Base-by-base conservation (phyloP, 2,329 filamentous ascomycete species). In the Hypoxylon sp. region DNA sequence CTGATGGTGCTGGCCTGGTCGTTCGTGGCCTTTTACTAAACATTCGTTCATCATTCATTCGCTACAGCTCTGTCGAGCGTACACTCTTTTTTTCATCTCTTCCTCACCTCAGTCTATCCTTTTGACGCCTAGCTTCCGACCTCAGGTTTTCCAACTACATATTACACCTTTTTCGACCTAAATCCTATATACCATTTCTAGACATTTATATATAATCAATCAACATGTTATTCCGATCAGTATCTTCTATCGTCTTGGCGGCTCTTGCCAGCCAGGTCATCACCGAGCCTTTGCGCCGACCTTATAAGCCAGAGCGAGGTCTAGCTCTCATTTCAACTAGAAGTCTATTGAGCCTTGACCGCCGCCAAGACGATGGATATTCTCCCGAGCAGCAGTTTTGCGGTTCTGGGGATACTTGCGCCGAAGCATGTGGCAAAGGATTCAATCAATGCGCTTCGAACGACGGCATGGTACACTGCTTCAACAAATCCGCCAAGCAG, bases 401-500 rank as follows among this genome's bases (percentile, higher is more conserved):
- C 29, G 57, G 60, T 4, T 51, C 31, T 12, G 67, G 67, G 9
- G 25, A 61, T 8, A 68, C 65, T 4, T 68, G 66, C 34, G 64
- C 69, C 4, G 69, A 67, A 40, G 71, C 70, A 11, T 73, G 72
- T 49, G 66, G 67, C 15, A 65, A 61, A 23, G 64, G 68, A 2
- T 67, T 67, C 23, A 52, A 65, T 41, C 63, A 69, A 48, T 70
- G 59, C 57, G 55, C 53, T 38, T 71, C 61, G 13, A 66, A 65
- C 40, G 78, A 81, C 57, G 69, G 69, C 27, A 61, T 75, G 46
- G 73, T 79, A 37, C 82, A 86, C 73, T 87, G 84, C 73, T 86
- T 73, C 71, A 78, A 86, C 69, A 73, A 76, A 8, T 56, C 61
- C 11, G 71, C 69, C 20, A 73, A 75, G 51, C 78, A 86, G 71